Evolutionary conservation across 805 yeast species (phyloP).

Genomic region (Torulaspora indica): DNA sequence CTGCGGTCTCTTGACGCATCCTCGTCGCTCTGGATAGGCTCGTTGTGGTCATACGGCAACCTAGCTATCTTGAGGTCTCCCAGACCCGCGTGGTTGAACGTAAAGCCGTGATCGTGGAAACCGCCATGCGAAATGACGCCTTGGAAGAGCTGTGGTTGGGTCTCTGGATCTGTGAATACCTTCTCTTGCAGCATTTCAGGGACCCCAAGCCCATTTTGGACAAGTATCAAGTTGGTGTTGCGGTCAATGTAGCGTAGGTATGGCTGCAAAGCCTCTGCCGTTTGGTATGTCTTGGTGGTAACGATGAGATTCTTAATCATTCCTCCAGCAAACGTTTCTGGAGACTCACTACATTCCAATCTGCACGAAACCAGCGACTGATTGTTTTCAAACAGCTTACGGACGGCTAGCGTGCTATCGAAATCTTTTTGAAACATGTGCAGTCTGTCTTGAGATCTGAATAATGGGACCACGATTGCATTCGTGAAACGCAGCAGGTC

Average conservation of each 20-base stretch:
- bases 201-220: constrained; percentile 91
- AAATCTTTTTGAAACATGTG: constrained; percentile 20
- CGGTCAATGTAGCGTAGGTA: constrained; percentile 45
- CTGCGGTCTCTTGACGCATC: constrained; percentile 13
- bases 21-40: constrained; percentile 21
- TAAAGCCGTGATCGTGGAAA: constrained; percentile 45
- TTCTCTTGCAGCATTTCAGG: constrained; percentile 48
- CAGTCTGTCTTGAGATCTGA: constrained; percentile 30
- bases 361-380: constrained; percentile 13
- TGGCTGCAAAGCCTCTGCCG: constrained; percentile 56
- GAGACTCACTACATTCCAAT: constrained; percentile 18
- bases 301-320: constrained; percentile 58
- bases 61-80: constrained; percentile 60
- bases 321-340: constrained; percentile 23
- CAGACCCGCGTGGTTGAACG: constrained; percentile 62
- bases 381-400: constrained; percentile 20
- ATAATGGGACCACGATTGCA: constrained; percentile 29
- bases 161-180: constrained; percentile 48
- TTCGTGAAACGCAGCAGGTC: constrained; percentile 26
- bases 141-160: constrained; percentile 59
- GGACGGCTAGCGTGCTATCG: constrained; percentile 25
- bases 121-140: constrained; percentile 87
- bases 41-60: constrained; percentile 42
- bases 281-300: constrained; percentile 76
- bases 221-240: constrained; percentile 57